Evolutionary conservation across 345 rosid species (phyloP).

Genomic region (Limnanthes douglasii): DNA sequence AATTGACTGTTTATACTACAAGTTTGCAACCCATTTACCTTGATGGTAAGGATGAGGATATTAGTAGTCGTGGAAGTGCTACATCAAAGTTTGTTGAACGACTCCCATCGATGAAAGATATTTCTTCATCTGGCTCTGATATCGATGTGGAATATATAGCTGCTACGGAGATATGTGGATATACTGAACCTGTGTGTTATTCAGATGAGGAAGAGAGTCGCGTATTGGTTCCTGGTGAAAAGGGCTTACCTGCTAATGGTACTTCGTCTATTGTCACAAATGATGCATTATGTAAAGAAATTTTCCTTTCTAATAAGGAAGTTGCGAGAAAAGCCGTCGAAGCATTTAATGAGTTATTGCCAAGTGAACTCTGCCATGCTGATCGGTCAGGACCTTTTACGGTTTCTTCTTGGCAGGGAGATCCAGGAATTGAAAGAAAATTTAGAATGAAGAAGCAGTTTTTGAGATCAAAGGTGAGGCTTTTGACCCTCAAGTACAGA

Average conservation of each 20-base stretch:
- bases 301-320: constrained; percentile 49
- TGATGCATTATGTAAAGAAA: constrained; percentile 22
- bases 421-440: constrained; percentile 27
- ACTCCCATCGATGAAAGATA: constrained; percentile 15
- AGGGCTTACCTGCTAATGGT: constrained; percentile 7
- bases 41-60: constrained; percentile 31
- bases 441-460: constrained; percentile 27
- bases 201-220: too few species aligned
- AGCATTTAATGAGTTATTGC: constrained; percentile 30
- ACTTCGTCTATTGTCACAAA: too few species aligned
- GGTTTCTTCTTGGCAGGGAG: constrained; percentile 13
- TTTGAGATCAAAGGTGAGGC: constrained; percentile 62
- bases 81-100: too few species aligned
- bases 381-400: constrained; percentile 17
- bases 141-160: constrained; percentile 7
- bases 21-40: too few species aligned
- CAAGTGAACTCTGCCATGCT: constrained; percentile 15
- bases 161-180: constrained; percentile 8
- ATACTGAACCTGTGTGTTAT: constrained; percentile 9
- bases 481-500: constrained; percentile 58
- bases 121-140: constrained; percentile 8
- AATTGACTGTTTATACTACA: too few species aligned
- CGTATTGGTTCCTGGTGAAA: constrained; percentile 14
- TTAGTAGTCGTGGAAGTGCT: constrained; percentile 57
- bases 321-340: constrained; percentile 39